Conservation (phyloP, 2,329 filamentous ascomycete species). For the Fusarium dimerum region DNA sequence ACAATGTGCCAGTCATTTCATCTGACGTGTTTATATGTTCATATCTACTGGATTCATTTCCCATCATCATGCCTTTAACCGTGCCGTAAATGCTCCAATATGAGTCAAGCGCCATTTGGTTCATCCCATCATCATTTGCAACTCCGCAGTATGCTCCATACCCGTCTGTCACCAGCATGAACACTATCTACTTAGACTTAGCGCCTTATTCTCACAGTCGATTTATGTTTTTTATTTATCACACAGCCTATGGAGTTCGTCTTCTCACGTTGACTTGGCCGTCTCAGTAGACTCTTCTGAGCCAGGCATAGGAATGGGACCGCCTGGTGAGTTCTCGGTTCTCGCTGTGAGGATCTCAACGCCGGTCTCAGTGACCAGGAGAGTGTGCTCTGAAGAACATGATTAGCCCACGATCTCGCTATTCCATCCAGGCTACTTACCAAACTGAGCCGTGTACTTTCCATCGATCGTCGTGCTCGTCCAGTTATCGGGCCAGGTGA, state of each 20-base stretch:
- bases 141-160: background rate
- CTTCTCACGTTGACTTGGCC: conserved; percentile 5
- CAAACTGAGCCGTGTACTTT: conserved; percentile 88
- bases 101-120: background rate
- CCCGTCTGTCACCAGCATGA: background rate
- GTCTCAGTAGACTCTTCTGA: conserved; percentile 15
- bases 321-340: conserved; percentile 72
- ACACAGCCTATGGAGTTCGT: conserved; percentile 4
- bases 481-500: conserved; percentile 99
- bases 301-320: conserved; percentile 61
- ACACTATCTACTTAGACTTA: background rate
- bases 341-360: conserved; percentile 81
- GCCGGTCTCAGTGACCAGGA: conserved; percentile 80
- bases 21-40: too few relatives aligned
- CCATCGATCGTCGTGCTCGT: conserved; percentile 93
- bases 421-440: conserved; percentile 48
- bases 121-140: background rate
- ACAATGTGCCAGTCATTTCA: too few relatives aligned
- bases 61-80: background rate
- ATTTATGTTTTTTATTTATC: background rate
- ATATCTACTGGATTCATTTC: background rate
- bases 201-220: background rate
- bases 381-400: conserved; percentile 65
- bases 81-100: background rate
- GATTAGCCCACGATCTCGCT: conserved; percentile 20